Conservation (phyloP, 352 stramenopile genomes). For the Globisporangium rhizosaccharum region DNA sequence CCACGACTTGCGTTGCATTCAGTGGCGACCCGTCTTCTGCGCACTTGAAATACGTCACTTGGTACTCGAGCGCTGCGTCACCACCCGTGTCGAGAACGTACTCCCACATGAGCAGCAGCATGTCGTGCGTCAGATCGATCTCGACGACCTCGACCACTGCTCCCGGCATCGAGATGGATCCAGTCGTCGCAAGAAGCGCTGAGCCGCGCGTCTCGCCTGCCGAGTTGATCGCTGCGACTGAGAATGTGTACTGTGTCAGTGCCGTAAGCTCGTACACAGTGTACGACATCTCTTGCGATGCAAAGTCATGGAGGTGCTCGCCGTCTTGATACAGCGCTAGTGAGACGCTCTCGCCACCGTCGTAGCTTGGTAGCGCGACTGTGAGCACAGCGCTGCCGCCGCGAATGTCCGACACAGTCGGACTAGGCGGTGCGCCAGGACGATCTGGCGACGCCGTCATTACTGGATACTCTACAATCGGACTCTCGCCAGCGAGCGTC, state of each 20-base stretch:
- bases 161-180: conserved; percentile 29
- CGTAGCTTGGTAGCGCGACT: conserved; percentile 24
- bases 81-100: conserved; percentile 35
- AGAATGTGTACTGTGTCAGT: conserved; percentile 34
- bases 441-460: conserved; percentile 18
- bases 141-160: conserved; percentile 20
- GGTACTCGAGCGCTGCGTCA: conserved; percentile 33
- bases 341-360: conserved; percentile 30
- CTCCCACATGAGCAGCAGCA: conserved; percentile 35
- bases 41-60: conserved; percentile 36
- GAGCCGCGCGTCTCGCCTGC: conserved; percentile 20
- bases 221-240: conserved; percentile 30
- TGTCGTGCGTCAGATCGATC: conserved; percentile 25
- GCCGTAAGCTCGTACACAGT: conserved; percentile 33
- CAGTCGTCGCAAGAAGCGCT: conserved; percentile 22
- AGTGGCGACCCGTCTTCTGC: conserved; percentile 15
- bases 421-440: conserved; percentile 16
- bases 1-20: neutral
- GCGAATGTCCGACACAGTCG: conserved; percentile 14
- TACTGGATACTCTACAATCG: conserved; percentile 4
- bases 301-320: conserved; percentile 20
- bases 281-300: conserved; percentile 5
- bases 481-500: conserved; percentile 21
- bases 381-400: conserved; percentile 21
- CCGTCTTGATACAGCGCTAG: conserved; percentile 26